Evolutionary conservation across 768 basidiomycete species (phyloP).

Genomic region (Suillus plorans): DNA sequence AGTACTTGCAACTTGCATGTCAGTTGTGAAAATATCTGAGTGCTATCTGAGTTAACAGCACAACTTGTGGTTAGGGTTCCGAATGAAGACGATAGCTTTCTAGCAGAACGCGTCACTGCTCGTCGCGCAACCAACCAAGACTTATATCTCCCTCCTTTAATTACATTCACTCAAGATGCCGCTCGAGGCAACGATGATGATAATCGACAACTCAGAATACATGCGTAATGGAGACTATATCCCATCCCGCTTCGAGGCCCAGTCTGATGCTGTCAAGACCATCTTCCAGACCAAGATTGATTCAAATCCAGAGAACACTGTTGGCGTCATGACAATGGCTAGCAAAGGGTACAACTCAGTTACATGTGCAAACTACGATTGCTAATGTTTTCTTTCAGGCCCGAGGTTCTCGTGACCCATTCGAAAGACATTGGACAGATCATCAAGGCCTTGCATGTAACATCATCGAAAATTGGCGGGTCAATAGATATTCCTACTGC

Average conservation of each 20-base stretch:
- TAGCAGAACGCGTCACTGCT: constrained; percentile 4
- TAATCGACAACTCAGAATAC: constrained; percentile 97
- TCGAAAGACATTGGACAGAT: constrained; percentile 95
- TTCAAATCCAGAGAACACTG: constrained; percentile 96
- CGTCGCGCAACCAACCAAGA: not conserved
- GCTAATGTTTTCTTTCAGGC: constrained; percentile 45
- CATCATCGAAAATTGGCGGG: constrained; percentile 75
- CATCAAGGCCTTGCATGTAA: constrained; percentile 71
- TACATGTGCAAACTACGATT: constrained; percentile 1
- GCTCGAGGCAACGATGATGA: constrained; percentile 96
- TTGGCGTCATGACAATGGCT: constrained; percentile 98
- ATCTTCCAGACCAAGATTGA: constrained; percentile 92
- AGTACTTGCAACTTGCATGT: too few relatives aligned
- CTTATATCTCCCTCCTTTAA: constrained; percentile 29
- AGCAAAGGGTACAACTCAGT: constrained; percentile 74
- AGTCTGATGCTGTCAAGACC: constrained; percentile 86
- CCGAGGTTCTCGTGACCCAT: constrained; percentile 94
- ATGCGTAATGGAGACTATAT: constrained; percentile 94
- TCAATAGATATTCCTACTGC: constrained; percentile 85
- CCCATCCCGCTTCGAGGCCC: constrained; percentile 86
- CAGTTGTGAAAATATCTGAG: too few relatives aligned
- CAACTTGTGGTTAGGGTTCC: not conserved
- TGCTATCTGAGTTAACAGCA: too few relatives aligned
- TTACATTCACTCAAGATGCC: constrained; percentile 61
- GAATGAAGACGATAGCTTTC: constrained; percentile 1